phyloP scores from a whole-genome alignment of 1,139 yeast genomes.

The Blastobotrys persicus region DNA sequence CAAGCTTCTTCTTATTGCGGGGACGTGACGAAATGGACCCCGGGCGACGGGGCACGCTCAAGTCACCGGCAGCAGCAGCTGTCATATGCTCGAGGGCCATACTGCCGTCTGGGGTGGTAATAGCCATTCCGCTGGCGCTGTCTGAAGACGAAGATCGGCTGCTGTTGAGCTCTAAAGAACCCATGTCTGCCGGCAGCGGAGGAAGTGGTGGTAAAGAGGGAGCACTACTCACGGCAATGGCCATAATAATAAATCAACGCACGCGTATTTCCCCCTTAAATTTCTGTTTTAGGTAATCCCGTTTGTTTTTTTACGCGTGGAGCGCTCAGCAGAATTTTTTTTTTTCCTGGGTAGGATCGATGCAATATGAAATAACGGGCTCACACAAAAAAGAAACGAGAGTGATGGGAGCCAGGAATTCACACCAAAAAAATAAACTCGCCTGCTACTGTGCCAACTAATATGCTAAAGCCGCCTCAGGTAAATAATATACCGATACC shows the following conservation, averaged over 20 bases:
- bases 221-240: conserved; percentile 4
- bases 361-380: background rate
- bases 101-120: conserved; percentile 11
- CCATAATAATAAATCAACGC: conserved; percentile 4
- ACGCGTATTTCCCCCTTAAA: conserved; percentile 4
- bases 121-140: conserved; percentile 14
- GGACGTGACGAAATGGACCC: conserved; percentile 14
- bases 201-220: conserved; percentile 6
- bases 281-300: conserved; percentile 3
- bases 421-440: background rate
- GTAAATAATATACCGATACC: too few relatives aligned
- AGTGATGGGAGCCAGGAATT: background rate
- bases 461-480: background rate
- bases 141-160: conserved; percentile 2
- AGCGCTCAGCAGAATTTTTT: background rate
- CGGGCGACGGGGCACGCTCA: background rate
- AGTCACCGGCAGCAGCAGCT: conserved; percentile 1
- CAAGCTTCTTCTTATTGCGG: conserved; percentile 23
- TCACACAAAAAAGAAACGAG: background rate
- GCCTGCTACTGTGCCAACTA: too few relatives aligned
- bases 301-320: conserved; percentile 1
- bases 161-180: conserved; percentile 4
- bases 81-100: background rate
- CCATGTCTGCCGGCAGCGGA: conserved; percentile 6
- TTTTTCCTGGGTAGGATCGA: background rate